Base-by-base conservation (phyloP, 768 basidiomycete species). In the Hortiboletus flavorubellus region DNA sequence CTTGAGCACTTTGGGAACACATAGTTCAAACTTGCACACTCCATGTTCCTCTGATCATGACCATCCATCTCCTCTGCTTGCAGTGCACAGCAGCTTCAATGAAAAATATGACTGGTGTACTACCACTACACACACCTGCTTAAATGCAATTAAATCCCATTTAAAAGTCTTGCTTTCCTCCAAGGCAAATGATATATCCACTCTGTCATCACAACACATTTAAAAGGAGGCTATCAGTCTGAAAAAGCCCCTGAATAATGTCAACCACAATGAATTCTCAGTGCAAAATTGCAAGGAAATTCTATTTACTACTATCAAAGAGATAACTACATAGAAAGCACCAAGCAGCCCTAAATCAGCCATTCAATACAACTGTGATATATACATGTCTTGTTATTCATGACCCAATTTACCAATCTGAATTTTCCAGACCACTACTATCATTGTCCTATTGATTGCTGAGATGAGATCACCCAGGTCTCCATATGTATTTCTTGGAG, bases 391-490 rank as follows among this genome's bases (percentile, higher is more conserved):
- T n/a, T 7, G 9, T 18, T 38, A 9, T n/a, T 39, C 8, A n/a
- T n/a, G 2, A 2, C 26, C 26, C 26, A 26, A 26, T 26, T 26
- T 39, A 8, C n/a, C 10, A 39, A 39, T 39, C 8, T 7, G n/a
- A 8, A 18, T 18, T 7, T 35, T 39, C 2, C 18, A 39, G 38
- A 39, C 18, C 38, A 39, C 38, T 8, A 39, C 8, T 39, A 39
- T 39, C n/a, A 0, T 73, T 73, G n/a, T n/a, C 26, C 37, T 14
- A 16, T 49, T 29, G 35, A 49, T 38, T 2, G 16, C 6, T 49
- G 23, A 29, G 34, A 49, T 29, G 37, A 49, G 16, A 21, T 39
- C 3, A 18, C 26, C 3, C 47, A 49, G 14, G 26, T 49, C 5
- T 49, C 21, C 10, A 18, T n/a, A n/a, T n/a, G n/a, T 49, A 21